Conservation (phyloP, 176 grass and related monocot genomes). For the Sorghum bicolor region Sorghum_bicolor_NCBIv3 NC_012875.2:51091001-51091500, state of each 20-base stretch:
- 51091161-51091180: background rate
- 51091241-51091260: conserved; percentile 5
- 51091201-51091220: background rate
- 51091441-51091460: background rate
- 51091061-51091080: background rate
- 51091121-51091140: background rate
- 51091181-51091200: background rate
- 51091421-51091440: background rate
- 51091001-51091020: background rate
- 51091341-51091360: background rate
- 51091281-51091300: conserved; percentile 22
- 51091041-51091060: conserved; percentile 2
- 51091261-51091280: background rate
- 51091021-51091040: background rate
- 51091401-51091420: background rate
- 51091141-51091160: background rate
- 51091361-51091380: background rate
- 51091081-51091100: background rate
- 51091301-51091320: conserved; percentile 3
- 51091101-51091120: background rate
- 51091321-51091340: background rate
- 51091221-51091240: background rate
- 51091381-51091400: background rate
- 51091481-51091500: background rate
- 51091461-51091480: background rate